A percentile compares a stretch with the other conserved stretches of the same genome.
Evolutionary conservation across 2,329 filamentous ascomycete genomes (phyloP).

Genomic region (Fusarium graminum): DNA sequence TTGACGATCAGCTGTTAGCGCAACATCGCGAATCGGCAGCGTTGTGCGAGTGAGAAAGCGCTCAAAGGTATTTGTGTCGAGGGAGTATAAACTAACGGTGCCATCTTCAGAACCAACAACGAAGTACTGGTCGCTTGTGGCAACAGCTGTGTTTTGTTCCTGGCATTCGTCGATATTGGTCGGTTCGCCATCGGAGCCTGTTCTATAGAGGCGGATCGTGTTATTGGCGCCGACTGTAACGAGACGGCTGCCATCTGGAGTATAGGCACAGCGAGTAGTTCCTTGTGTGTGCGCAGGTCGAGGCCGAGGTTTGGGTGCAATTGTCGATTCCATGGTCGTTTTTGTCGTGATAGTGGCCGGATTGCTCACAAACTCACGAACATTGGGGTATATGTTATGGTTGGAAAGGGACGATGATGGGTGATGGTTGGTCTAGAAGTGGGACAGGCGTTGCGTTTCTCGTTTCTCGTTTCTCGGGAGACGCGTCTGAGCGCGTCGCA

Average conservation of each 20-base stretch:
- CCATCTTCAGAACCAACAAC: conserved; percentile 94
- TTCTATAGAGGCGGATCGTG: conserved; percentile 91
- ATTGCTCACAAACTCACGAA: conserved; percentile 8
- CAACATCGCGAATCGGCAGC: conserved; percentile 88
- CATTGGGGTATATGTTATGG: conserved; percentile 19
- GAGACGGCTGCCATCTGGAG: conserved; percentile 85
- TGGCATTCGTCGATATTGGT: conserved; percentile 91
- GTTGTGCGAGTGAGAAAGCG: conserved; percentile 85
- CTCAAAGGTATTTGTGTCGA: conserved; percentile 79
- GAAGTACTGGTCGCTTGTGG: conserved; percentile 83
- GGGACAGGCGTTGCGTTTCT: conserved; percentile 2
- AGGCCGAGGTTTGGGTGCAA: conserved; percentile 65
- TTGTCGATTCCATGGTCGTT: conserved; percentile 52
- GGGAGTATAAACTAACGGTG: conserved; percentile 93
- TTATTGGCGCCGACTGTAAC: conserved; percentile 95
- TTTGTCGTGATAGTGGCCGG: conserved; percentile 2
- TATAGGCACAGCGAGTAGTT: conserved; percentile 88
- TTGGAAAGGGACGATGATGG: conserved; percentile 21
- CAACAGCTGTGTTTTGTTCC: conserved; percentile 86
- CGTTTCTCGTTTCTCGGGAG: conserved; percentile 43
- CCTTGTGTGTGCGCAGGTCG: conserved; percentile 86
- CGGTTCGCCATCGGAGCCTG: conserved; percentile 92
- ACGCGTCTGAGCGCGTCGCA: conserved; percentile 60
- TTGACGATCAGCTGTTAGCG: conserved; percentile 81
- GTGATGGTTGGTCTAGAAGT: conserved; percentile 23